phyloP scores from a whole-genome alignment of 2,329 filamentous ascomycete species.

The Scytalidium sp. region DNA sequence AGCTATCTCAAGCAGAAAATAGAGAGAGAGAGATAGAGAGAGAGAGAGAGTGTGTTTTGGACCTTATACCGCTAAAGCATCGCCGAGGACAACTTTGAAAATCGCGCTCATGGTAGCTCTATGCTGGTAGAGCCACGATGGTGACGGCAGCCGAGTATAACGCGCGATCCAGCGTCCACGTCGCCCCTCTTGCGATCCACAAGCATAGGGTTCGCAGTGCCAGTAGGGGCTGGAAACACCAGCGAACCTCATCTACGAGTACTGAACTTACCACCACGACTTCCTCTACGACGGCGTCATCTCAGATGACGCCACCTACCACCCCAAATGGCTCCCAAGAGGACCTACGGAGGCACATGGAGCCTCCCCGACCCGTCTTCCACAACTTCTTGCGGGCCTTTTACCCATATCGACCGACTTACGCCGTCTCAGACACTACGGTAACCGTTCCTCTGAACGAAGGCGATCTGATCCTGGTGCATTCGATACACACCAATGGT shows the following conservation, averaged over 20 bases:
- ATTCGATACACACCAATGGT: constrained; percentile 96
- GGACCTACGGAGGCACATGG: constrained; percentile 36
- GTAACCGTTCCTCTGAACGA: constrained; percentile 86
- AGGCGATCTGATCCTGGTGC: constrained; percentile 89
- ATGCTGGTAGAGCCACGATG: constrained; percentile 23
- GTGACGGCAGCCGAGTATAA: constrained; percentile 25
- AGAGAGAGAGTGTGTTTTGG: too few species aligned
- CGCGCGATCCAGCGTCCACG: constrained; percentile 54
- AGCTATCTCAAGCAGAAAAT: too few species aligned
- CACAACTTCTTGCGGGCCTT: constrained; percentile 95
- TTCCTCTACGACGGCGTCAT: constrained; percentile 20
- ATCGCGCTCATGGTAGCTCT: constrained; percentile 21
- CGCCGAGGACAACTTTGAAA: too few species aligned
- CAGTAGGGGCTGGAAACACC: constrained; percentile 34
- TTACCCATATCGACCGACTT: constrained; percentile 83
- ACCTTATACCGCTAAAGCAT: too few species aligned
- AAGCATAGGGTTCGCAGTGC: constrained; percentile 35
- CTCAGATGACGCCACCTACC: constrained; percentile 72
- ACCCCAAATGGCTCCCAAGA: constrained; percentile 70
- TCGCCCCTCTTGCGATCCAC: constrained; percentile 55
- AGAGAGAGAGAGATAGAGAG: too few species aligned
- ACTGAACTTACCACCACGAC: constrained; percentile 15
- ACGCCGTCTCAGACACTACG: constrained; percentile 75
- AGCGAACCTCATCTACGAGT: constrained; percentile 37
- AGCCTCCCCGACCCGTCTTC: constrained; percentile 63